These are phyloP conservation scores for Macrotyloma uniflorum DNA, from an alignment of 306 rosid species.

Conservation along the genomic window DNA sequence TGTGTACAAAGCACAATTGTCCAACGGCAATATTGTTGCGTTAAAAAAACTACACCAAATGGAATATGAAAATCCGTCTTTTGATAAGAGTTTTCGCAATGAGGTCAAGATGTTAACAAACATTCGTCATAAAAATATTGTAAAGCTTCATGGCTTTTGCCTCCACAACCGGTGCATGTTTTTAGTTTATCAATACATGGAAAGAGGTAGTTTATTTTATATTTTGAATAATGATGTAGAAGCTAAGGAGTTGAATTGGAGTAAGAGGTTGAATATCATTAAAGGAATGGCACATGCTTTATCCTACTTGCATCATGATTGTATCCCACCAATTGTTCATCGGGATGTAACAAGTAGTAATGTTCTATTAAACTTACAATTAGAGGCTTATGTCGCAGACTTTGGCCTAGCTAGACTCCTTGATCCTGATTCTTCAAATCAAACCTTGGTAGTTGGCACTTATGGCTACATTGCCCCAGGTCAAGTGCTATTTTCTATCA, in stretches of 20 bases:
- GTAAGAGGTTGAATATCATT: conserved; percentile 15
- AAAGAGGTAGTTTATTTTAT: conserved; percentile 32
- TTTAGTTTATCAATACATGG: conserved; percentile 35
- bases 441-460: too few relatives aligned
- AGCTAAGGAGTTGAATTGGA: conserved; percentile 23
- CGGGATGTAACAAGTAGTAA: too few relatives aligned
- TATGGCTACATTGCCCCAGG: neutral
- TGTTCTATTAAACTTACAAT: too few relatives aligned
- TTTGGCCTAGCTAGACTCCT: too few relatives aligned
- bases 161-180: conserved; percentile 32
- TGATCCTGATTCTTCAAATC: too few relatives aligned
- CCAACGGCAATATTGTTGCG: conserved; percentile 13
- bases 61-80: conserved; percentile 7
- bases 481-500: neutral
- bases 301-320: conserved; percentile 35
- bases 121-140: conserved; percentile 2
- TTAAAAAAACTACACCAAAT: conserved; percentile 33
- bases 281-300: conserved; percentile 11
- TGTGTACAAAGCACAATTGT: conserved; percentile 20
- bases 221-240: neutral
- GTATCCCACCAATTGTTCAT: too few relatives aligned
- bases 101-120: conserved; percentile 23
- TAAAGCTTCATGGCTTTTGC: conserved; percentile 31
- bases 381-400: too few relatives aligned
- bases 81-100: conserved; percentile 1